Base-by-base conservation (phyloP, 371 early-diverging fungal species). In the Mortierella sp. region DNA sequence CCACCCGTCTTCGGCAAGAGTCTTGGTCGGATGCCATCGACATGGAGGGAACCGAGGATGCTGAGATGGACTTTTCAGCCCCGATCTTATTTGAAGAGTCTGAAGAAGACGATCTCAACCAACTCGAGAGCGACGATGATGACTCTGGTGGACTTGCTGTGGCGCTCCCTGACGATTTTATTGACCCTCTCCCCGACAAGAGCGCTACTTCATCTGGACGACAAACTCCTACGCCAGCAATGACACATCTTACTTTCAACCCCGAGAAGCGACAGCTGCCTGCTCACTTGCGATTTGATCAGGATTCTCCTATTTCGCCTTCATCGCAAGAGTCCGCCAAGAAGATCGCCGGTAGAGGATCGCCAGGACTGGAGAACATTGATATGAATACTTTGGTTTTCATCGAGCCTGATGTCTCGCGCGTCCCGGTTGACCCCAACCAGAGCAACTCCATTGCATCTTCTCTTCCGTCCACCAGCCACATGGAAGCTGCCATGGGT, bases 1-100 rank as follows among this genome's bases (percentile, higher is more conserved):
- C 86, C 21, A 34, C 86, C 8, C 81, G 86, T 24, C 71, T 85
- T 26, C 72, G 82, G 19, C 85, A 88, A 69, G 80, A 85, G 44
- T 88, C 89, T 28, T 88, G 89, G 89, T 88, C 89, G 44, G 88
- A 88, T 53, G 86, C 81, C 8, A 80, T 88, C 70, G 89, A 88
- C n/a, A 81, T 85, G 80, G 89, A 81, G 9, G 84, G 81, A 26
- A 81, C 81, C 5, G 82, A 87, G 51, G 81, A 85, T 34, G 81
- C 79, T 1, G 86, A 85, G 55, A 82, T 87, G 87, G 85, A 87
- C 24, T 85, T 87, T 54, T 83, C 86, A 34, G 84, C 83, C 4
- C 87, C 88, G 1, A 83, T 87, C 31, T 43, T 86, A 6, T 88
- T 88, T 75, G 82, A 82, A 34, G 87, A 88, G 34, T 81, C 79